phyloP scores from a whole-genome alignment of 1,284 basidiomycete genomes.

The Lignosus rhinocerotis region DNA sequence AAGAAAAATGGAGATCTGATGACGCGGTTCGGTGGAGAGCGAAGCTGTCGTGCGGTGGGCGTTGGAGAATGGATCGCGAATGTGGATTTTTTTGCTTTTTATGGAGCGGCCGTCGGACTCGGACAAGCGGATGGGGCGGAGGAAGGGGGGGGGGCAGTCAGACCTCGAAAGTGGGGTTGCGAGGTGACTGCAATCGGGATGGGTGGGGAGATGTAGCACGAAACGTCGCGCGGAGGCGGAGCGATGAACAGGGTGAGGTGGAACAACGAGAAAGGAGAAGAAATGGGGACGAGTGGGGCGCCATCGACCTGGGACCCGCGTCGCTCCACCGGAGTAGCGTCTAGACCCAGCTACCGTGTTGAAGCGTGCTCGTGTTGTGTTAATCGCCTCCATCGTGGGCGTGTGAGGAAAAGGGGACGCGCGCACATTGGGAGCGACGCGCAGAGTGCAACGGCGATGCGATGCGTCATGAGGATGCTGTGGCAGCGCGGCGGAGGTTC shows the following conservation, averaged over 20 bases:
- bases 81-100: not conserved
- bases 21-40: not conserved
- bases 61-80: too few relatives aligned
- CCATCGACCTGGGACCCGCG: not conserved
- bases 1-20: not conserved
- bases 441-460: not conserved
- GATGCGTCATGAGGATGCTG: constrained; percentile 18
- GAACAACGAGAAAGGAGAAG: not conserved
- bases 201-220: not conserved
- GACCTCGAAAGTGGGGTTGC: not conserved
- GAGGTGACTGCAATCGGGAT: not conserved
- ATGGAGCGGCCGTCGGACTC: not conserved
- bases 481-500: constrained; percentile 22
- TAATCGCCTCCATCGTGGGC: not conserved
- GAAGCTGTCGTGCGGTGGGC: too few relatives aligned
- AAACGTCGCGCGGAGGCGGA: not conserved
- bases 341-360: not conserved
- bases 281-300: not conserved
- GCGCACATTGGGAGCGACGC: not conserved
- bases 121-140: too few relatives aligned
- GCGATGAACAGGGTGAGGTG: not conserved
- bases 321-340: not conserved
- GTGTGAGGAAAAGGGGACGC: not conserved
- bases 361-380: not conserved
- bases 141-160: too few relatives aligned